A percentile compares a stretch with the other conserved stretches of the same genome.
Conservation (phyloP, 441 rosid species). For the Erysimum cheiri region DNA sequence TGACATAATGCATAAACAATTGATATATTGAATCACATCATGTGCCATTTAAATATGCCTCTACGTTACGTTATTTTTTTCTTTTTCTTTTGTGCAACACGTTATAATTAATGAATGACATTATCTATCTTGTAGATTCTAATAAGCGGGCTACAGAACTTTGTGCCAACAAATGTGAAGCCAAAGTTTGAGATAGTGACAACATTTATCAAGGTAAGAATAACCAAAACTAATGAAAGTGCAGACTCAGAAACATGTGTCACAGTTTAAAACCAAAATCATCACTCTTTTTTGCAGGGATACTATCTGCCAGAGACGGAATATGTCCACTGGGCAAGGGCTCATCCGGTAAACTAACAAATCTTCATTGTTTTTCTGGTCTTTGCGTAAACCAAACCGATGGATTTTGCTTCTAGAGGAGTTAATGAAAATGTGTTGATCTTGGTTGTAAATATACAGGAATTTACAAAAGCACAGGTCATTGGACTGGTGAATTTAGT, state of each 20-base stretch:
- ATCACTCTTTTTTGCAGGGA: slow-evolving; percentile 58
- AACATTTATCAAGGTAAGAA: slow-evolving; percentile 80
- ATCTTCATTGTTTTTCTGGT: not conserved
- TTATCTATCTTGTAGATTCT: slow-evolving; percentile 66
- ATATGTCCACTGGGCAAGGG: slow-evolving; percentile 93
- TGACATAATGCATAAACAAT: not conserved
- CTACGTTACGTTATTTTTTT: too few species aligned
- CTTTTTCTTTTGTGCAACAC: too few species aligned
- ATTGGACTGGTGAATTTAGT: slow-evolving; percentile 86
- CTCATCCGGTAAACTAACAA: slow-evolving; percentile 74
- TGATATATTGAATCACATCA: slow-evolving; percentile 8
- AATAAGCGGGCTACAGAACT: slow-evolving; percentile 85
- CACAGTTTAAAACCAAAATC: not conserved
- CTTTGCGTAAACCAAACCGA: not conserved
- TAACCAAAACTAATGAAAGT: slow-evolving; percentile 2
- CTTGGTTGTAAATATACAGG: slow-evolving; percentile 52
- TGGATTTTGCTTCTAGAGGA: not conserved
- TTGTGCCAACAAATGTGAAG: slow-evolving; percentile 75
- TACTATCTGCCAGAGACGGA: slow-evolving; percentile 97
- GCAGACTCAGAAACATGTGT: slow-evolving; percentile 16
- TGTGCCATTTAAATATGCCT: too few species aligned
- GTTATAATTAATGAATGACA: not conserved
- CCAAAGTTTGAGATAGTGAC: slow-evolving; percentile 83
- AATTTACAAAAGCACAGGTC: slow-evolving; percentile 78
- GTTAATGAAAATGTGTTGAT: slow-evolving; percentile 5